Evolutionary conservation across 2,329 filamentous ascomycete species (phyloP).

Genomic region (Decorospora gaudefroyi): DNA sequence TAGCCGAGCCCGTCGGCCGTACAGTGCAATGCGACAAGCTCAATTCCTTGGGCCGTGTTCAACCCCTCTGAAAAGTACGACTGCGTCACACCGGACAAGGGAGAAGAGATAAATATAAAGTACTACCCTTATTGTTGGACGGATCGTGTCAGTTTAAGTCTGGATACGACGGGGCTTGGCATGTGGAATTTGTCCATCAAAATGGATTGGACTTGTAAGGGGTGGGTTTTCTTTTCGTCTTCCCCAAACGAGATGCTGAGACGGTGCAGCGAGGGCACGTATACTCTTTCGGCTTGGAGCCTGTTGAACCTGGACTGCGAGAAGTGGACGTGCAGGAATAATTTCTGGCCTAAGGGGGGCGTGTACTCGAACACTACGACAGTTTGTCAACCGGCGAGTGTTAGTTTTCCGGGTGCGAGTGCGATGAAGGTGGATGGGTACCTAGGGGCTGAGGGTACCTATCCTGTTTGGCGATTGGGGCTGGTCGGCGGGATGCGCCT

Average conservation of each 20-base stretch:
- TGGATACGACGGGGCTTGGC: conserved; percentile 4
- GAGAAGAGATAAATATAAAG: not conserved
- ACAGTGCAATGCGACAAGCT: conserved; percentile 5
- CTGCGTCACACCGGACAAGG: conserved; percentile 2
- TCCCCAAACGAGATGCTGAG: conserved; percentile 5
- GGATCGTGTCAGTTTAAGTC: conserved; percentile 5
- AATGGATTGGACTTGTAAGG: conserved; percentile 15
- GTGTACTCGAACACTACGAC: conserved; percentile 5
- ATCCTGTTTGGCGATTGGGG: too few relatives aligned
- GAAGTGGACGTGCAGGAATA: conserved; percentile 12
- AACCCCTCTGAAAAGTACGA: not conserved
- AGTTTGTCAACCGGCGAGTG: not conserved
- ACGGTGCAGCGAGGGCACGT: conserved; percentile 2
- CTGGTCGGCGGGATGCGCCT: too few relatives aligned
- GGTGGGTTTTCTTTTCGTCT: conserved; percentile 5
- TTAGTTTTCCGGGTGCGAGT: not conserved
- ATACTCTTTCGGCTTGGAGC: conserved; percentile 1
- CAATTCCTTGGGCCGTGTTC: conserved; percentile 12
- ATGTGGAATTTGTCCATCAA: conserved; percentile 7
- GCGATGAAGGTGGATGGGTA: conserved; percentile 1
- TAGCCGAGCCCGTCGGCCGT: conserved; percentile 1
- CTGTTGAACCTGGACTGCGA: conserved; percentile 10
- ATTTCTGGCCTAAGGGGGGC: conserved; percentile 9
- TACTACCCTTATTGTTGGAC: not conserved
- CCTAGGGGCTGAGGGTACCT: too few relatives aligned